Conservation (phyloP, 2,329 filamentous ascomycete genomes). For the Verticillium dahliae region DNA sequence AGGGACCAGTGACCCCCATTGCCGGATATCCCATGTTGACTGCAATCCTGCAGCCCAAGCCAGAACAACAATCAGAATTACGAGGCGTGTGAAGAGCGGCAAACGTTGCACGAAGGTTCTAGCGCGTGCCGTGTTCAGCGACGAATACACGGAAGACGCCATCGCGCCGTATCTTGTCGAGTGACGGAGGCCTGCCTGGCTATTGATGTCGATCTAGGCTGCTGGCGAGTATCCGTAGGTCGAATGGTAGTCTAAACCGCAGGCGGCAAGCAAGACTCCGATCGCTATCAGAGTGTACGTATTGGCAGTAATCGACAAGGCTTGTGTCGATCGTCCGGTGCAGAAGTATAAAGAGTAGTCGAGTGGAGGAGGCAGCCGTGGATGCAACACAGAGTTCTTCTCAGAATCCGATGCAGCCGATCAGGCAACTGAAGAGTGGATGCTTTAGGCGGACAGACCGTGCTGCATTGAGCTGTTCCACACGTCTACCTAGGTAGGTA, state of each 20-base stretch:
- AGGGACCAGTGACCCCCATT: constrained; percentile 77
- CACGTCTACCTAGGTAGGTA: neutral
- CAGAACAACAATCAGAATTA: constrained; percentile 52
- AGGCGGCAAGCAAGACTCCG: no score
- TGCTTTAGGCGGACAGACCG: neutral
- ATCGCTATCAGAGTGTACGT: no score
- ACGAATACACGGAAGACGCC: neutral
- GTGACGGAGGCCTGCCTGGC: neutral
- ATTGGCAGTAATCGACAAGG: no score
- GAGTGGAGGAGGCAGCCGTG: neutral
- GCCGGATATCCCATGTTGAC: constrained; percentile 61
- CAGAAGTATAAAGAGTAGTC: neutral
- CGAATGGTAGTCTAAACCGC: no score
- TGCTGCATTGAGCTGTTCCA: neutral
- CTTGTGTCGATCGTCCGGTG: no score
- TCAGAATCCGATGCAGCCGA: neutral
- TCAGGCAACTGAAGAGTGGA: neutral
- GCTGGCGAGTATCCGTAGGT: neutral
- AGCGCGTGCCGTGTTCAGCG: constrained; percentile 65
- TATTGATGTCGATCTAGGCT: neutral
- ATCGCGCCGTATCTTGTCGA: neutral
- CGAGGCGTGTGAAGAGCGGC: constrained; percentile 76
- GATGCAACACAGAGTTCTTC: neutral
- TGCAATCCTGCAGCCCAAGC: constrained; percentile 62
- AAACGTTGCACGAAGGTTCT: constrained; percentile 77